Evolutionary conservation across 2,329 filamentous ascomycete genomes (phyloP), one percentile per base, ranked within the genome.

Genomic region (Fusarium coicis): DNA sequence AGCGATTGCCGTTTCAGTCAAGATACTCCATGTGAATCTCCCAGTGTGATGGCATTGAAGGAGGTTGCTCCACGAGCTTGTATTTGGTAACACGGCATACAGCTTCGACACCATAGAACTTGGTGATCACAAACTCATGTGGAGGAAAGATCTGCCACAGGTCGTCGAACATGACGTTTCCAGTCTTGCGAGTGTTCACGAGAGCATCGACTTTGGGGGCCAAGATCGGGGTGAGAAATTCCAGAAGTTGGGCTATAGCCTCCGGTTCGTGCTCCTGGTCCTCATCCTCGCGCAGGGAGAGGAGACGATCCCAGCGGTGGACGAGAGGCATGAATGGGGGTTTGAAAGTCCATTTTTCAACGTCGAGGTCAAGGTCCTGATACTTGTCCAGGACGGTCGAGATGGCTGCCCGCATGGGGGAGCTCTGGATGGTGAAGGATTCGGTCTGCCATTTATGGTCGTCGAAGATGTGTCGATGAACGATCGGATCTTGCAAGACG

Each of bases 71-170:
- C 21, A 47, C 49, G 10, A 55, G 43, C 26, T 77, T 54, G 58
- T 80, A 82, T 47, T 78, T 77, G 10, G 76, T 76, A 1, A 85
- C 80, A 7, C 80, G 80, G 44, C 76, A 81, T 26, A 83, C 71
- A 5, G 79, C 77, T n/a, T 84, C 79, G 61, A 82, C 77, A 19
- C 81, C 80, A 40, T 74, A 79, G 61, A 80, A 77, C 21, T 64
- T 77, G 14, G 79, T 80, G 12, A 76, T 59, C 11, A 80, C 81
- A 7, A 82, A 62, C 23, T 79, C 78, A 14, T 78, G 71, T 0
- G 81, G 81, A 0, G 80, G 70, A 58, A 82, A 83, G 53, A 83
- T 79, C 55, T 82, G 79, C 80, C 81, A 83, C 12, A 82, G 61
- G 42, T 80, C 74, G 0, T 74, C 26, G 43, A 79, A 83, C 26